Evolutionary conservation across 2,329 filamentous ascomycete genomes (phyloP).

Genomic region (Rhinocladiella similis): DNA sequence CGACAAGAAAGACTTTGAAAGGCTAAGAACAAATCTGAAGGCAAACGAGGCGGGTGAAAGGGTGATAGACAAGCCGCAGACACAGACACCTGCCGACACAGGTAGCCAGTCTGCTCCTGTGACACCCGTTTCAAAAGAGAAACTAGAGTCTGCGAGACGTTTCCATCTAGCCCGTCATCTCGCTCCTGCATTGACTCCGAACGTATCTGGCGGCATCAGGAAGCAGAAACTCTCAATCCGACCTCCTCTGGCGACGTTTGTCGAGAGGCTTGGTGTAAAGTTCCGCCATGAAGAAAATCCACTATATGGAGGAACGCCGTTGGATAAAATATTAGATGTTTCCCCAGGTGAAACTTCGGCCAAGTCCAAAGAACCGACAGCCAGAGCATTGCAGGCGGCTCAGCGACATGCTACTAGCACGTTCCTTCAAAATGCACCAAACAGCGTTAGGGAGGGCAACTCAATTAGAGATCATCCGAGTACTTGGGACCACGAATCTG

Average conservation of each 20-base stretch:
- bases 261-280: constrained; percentile 21
- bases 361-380: not conserved
- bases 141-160: constrained; percentile 9
- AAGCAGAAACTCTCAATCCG: constrained; percentile 22
- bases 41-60: constrained; percentile 1
- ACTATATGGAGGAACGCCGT: constrained; percentile 13
- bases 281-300: constrained; percentile 12
- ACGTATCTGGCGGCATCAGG: constrained; percentile 16
- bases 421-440: constrained; percentile 22
- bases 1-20: constrained; percentile 36
- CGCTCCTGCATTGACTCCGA: constrained; percentile 15
- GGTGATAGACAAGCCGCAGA: not conserved
- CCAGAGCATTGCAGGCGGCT: constrained; percentile 30
- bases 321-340: constrained; percentile 17
- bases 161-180: constrained; percentile 29
- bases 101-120: constrained; percentile 7
- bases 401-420: constrained; percentile 37
- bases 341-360: not conserved
- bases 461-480: constrained; percentile 38
- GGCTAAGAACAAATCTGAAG: constrained; percentile 11
- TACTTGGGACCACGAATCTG: constrained; percentile 45
- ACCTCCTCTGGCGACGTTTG: constrained; percentile 28
- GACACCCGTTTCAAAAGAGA: constrained; percentile 5
- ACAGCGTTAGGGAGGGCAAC: constrained; percentile 32
- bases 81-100: not conserved